Evolutionary conservation across 805 yeast species (phyloP).

Genomic region (Kuraishia molischiana): DNA sequence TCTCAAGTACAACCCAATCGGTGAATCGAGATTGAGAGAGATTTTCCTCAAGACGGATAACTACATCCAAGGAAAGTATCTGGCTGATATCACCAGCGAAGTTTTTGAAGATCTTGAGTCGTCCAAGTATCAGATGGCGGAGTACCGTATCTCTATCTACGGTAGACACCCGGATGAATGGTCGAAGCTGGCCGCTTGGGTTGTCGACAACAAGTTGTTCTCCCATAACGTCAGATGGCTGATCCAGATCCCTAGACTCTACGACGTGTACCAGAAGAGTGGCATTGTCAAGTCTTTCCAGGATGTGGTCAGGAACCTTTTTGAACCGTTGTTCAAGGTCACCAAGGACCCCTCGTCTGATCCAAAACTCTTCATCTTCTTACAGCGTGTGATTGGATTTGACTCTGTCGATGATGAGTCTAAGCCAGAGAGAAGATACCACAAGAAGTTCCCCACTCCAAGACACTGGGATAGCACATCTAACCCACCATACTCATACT

Average conservation of each 20-base stretch:
- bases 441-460: conserved; percentile 80
- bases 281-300: conserved; percentile 64
- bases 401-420: conserved; percentile 99
- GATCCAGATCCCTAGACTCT: conserved; percentile 88
- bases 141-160: conserved; percentile 88
- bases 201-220: conserved; percentile 81
- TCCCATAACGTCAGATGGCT: conserved; percentile 97
- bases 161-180: conserved; percentile 89
- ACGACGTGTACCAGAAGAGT: conserved; percentile 76
- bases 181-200: conserved; percentile 94
- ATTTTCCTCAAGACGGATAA: conserved; percentile 94
- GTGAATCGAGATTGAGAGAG: conserved; percentile 95
- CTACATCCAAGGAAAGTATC: conserved; percentile 75
- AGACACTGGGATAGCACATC: conserved; percentile 63
- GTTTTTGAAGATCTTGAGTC: conserved; percentile 91
- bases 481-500: conserved; percentile 98
- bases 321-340: conserved; percentile 86
- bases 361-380: conserved; percentile 84
- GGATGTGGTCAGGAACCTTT: conserved; percentile 69
- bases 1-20: conserved; percentile 94
- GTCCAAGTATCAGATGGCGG: conserved; percentile 95
- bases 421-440: conserved; percentile 76
- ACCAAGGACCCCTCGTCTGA: conserved; percentile 74
- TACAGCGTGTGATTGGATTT: conserved; percentile 93
- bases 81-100: conserved; percentile 90